Conservation (phyloP, 2,329 filamentous ascomycete genomes). For the Clarireedia homoeocarpa region DNA sequence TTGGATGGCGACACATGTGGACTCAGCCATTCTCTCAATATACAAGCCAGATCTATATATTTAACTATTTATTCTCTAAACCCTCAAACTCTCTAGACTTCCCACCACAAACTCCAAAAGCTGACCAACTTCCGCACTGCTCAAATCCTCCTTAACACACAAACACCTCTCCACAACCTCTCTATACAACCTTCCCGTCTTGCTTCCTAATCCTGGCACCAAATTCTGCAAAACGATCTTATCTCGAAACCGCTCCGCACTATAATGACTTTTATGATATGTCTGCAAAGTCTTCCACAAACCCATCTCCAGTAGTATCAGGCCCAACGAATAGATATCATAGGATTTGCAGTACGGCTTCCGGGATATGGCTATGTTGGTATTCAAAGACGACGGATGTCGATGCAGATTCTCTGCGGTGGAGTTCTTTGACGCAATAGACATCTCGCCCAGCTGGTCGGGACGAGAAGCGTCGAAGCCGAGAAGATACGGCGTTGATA, state of each 20-base stretch:
- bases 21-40: not conserved
- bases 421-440: conserved; percentile 35
- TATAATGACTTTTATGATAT: conserved; percentile 37
- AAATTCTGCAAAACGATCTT: conserved; percentile 35
- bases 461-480: conserved; percentile 36
- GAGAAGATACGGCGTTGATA: conserved; percentile 32
- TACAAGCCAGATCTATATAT: not conserved
- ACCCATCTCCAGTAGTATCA: conserved; percentile 42
- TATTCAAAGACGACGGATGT: conserved; percentile 36
- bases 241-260: conserved; percentile 36
- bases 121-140: conserved; percentile 32
- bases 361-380: conserved; percentile 29
- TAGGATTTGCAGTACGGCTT: conserved; percentile 33
- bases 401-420: conserved; percentile 36
- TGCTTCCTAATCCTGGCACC: conserved; percentile 35
- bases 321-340: conserved; percentile 39
- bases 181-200: conserved; percentile 34
- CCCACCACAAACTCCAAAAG: conserved; percentile 37
- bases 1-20: too few species aligned
- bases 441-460: conserved; percentile 31
- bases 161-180: conserved; percentile 37
- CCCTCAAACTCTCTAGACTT: conserved; percentile 32
- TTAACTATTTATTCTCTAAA: not conserved
- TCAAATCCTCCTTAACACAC: conserved; percentile 32
- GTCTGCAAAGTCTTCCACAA: conserved; percentile 37